Conservation (phyloP, 23 red algal genomes). For the Gracilariopsis chorda region DNA sequence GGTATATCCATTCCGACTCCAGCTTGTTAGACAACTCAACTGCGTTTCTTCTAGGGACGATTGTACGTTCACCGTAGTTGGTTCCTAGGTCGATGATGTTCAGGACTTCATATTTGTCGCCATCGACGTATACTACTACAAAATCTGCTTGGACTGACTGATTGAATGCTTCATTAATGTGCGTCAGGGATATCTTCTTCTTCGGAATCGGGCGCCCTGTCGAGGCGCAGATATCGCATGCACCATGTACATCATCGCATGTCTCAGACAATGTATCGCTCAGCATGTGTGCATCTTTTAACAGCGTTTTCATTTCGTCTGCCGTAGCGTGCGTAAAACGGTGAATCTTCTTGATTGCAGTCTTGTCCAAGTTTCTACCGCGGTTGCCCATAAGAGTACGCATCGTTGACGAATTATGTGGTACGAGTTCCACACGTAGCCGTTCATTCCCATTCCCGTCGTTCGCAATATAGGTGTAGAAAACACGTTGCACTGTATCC, state of each 20-base stretch:
- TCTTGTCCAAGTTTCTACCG: neutral
- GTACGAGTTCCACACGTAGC: neutral
- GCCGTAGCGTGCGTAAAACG: neutral
- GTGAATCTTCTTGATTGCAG: slow-evolving; percentile 9
- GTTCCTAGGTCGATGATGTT: neutral
- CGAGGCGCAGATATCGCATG: neutral
- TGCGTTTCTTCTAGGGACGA: neutral
- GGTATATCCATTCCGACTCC: neutral
- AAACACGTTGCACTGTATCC: neutral
- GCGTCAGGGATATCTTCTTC: slow-evolving; percentile 15
- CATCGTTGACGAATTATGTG: neutral
- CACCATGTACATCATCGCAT: neutral
- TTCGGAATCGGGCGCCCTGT: neutral
- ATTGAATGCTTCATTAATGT: slow-evolving; percentile 42
- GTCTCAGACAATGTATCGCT: neutral
- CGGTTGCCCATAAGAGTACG: neutral
- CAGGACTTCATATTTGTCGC: neutral
- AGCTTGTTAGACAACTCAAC: neutral
- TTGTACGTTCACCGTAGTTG: slow-evolving; percentile 1
- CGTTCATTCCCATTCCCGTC: neutral
- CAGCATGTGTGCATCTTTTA: neutral
- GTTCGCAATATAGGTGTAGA: neutral
- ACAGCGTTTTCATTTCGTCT: neutral
- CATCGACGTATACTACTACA: neutral
- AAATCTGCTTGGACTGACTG: slow-evolving; percentile 17